A percentile compares a stretch with the other conserved stretches of the same genome.
phyloP scores from a whole-genome alignment of 2,329 filamentous ascomycete genomes.

The Berkeleyomyces basicola region DNA sequence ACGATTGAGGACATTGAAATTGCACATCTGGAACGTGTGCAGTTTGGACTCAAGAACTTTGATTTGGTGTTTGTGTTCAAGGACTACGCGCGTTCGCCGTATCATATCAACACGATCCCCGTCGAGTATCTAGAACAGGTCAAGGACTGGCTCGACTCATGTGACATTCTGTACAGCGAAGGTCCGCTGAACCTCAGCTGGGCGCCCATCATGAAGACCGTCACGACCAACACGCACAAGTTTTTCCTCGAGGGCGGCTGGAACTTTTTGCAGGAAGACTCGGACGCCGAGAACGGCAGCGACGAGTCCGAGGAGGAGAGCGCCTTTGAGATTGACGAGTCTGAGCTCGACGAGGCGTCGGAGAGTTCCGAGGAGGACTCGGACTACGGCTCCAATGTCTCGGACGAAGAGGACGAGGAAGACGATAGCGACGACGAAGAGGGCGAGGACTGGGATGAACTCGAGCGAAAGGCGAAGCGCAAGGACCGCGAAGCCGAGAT shows the following conservation, averaged over 20 bases:
- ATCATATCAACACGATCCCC: slow-evolving; percentile 95
- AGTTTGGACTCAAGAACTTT: slow-evolving; percentile 97
- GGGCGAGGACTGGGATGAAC: slow-evolving; percentile 84
- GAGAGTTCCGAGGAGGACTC: slow-evolving; percentile 68
- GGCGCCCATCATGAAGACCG: slow-evolving; percentile 99
- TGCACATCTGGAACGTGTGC: slow-evolving; percentile 85
- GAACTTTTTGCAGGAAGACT: slow-evolving; percentile 79
- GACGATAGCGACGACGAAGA: slow-evolving; percentile 54
- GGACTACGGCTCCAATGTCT: slow-evolving; percentile 83
- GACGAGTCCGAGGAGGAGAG: slow-evolving; percentile 68
- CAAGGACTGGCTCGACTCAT: slow-evolving; percentile 93
- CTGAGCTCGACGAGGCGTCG: slow-evolving; percentile 67
- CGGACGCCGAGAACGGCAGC: slow-evolving; percentile 63
- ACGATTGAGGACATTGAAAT: slow-evolving; percentile 93
- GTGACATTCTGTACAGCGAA: slow-evolving; percentile 86
- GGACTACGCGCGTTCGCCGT: slow-evolving; percentile 78
- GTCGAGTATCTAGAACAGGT: slow-evolving; percentile 88
- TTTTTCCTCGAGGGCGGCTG: slow-evolving; percentile 95
- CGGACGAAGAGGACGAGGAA: slow-evolving; percentile 61
- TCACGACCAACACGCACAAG: slow-evolving; percentile 78
- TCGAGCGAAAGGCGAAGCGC: slow-evolving; percentile 82
- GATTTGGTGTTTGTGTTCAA: slow-evolving; percentile 98
- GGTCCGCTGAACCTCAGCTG: slow-evolving; percentile 96
- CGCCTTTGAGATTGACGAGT: slow-evolving; percentile 79
- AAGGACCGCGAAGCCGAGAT: slow-evolving; percentile 51